phyloP scores from a whole-genome alignment of 805 yeast species.

The Cyberlindnera amylophila region DNA sequence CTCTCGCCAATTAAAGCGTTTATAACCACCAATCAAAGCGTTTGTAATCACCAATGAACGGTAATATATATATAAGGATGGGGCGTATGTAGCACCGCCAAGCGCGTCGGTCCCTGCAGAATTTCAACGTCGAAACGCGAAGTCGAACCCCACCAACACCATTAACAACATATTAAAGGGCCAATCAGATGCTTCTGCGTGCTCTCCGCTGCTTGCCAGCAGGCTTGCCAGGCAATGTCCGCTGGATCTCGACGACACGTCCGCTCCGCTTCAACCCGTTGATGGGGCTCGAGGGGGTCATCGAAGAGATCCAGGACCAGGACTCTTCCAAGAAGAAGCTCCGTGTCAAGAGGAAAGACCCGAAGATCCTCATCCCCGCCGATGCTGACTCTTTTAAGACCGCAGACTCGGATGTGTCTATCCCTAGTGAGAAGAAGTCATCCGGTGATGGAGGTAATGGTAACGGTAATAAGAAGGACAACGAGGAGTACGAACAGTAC shows the following conservation, averaged over 20 bases:
- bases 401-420: slow-evolving; percentile 3
- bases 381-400: slow-evolving; percentile 19
- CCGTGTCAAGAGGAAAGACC: slow-evolving; percentile 11
- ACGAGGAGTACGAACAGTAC: slow-evolving; percentile 14
- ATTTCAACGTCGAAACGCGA: too few species aligned
- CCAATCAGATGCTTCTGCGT: too few species aligned
- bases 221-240: too few species aligned
- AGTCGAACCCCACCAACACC: too few species aligned
- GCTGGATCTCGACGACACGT: not conserved
- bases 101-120: too few species aligned
- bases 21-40: too few species aligned
- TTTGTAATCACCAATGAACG: too few species aligned
- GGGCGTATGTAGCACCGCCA: too few species aligned
- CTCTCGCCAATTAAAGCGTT: too few species aligned
- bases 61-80: too few species aligned
- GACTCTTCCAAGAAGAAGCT: slow-evolving; percentile 9
- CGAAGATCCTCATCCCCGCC: slow-evolving; percentile 23
- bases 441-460: slow-evolving; percentile 4
- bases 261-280: slow-evolving; percentile 21
- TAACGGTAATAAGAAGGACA: slow-evolving; percentile 7
- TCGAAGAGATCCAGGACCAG: slow-evolving; percentile 23
- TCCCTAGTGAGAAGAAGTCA: not conserved
- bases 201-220: too few species aligned
- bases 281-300: slow-evolving; percentile 22
- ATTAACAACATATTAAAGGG: too few species aligned